These are phyloP conservation scores for Cystobasidium sp. DNA, from an alignment of 1,284 basidiomycete genomes.

Conservation along the genomic window DNA sequence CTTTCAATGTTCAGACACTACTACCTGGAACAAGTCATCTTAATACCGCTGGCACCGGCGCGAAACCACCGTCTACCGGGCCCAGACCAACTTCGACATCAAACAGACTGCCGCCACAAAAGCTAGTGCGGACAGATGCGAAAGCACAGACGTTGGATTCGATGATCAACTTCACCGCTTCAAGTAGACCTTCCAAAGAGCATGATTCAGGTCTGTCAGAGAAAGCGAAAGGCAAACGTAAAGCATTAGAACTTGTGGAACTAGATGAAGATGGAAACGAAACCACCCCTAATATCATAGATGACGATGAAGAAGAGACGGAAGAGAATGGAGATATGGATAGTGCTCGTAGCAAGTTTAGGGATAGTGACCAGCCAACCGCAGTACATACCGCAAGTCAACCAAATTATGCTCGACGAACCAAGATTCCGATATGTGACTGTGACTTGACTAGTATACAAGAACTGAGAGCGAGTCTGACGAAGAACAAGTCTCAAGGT, in stretches of 20 bases:
- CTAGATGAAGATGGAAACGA: conserved; percentile 49
- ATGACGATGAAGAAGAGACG: not conserved
- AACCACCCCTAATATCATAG: conserved; percentile 55
- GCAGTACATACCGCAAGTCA: conserved; percentile 48
- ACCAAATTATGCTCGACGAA: conserved; percentile 57
- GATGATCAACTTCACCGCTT: conserved; percentile 66
- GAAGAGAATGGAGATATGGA: conserved; percentile 4
- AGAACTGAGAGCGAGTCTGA: conserved; percentile 67
- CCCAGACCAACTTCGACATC: conserved; percentile 5
- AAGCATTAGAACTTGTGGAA: conserved; percentile 50
- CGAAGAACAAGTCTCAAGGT: conserved; percentile 72
- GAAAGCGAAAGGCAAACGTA: conserved; percentile 33
- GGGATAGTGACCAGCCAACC: conserved; percentile 33
- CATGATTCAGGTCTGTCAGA: conserved; percentile 4
- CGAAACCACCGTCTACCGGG: conserved; percentile 21
- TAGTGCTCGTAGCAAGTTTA: conserved; percentile 48
- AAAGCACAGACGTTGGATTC: conserved; percentile 88
- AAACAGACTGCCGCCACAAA: conserved; percentile 67
- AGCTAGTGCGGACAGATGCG: conserved; percentile 89
- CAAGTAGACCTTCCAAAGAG: conserved; percentile 15
- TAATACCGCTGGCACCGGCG: not conserved
- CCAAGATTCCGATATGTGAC: conserved; percentile 72
- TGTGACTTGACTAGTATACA: conserved; percentile 81
- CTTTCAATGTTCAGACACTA: conserved; percentile 75
- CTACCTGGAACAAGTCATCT: conserved; percentile 55